Evolutionary conservation across 208 protist genomes (phyloP).

Genomic region (Trypanosoma cruzi): DNA sequence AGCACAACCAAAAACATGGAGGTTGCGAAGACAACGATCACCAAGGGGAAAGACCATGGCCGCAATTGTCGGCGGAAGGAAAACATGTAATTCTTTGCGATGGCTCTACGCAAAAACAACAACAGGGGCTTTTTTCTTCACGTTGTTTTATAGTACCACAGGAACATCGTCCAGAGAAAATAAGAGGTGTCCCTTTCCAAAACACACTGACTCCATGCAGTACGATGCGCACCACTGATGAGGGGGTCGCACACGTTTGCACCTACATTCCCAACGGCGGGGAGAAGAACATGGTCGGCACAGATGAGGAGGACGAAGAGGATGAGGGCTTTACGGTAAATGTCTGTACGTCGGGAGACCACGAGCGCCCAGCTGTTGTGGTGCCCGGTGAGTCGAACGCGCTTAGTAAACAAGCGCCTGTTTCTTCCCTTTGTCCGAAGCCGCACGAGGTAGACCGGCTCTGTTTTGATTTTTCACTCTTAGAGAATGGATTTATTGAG

Average conservation of each 20-base stretch:
- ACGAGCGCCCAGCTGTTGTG: conserved; percentile 15
- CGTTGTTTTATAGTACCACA: background rate
- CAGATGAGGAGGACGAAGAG: conserved; percentile 11
- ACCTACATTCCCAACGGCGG: background rate
- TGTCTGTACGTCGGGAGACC: conserved; percentile 23
- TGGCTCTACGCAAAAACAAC: background rate
- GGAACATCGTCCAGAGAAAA: background rate
- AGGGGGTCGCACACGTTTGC: background rate
- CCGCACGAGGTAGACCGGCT: conserved; percentile 23
- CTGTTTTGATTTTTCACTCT: conserved; percentile 19
- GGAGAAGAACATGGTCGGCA: background rate
- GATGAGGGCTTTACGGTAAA: conserved; percentile 36
- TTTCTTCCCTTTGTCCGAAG: conserved; percentile 1
- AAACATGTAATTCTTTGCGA: no score
- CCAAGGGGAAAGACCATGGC: background rate
- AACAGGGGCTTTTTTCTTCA: conserved; percentile 2
- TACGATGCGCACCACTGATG: background rate
- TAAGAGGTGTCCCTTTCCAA: background rate
- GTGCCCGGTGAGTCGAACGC: conserved; percentile 15
- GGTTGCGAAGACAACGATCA: background rate
- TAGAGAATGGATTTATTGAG: background rate
- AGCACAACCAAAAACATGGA: background rate
- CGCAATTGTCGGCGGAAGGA: background rate
- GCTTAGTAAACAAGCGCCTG: conserved; percentile 15
- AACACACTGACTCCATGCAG: background rate